phyloP scores from a whole-genome alignment of 441 rosid species.

The Lepidium campestre region DNA sequence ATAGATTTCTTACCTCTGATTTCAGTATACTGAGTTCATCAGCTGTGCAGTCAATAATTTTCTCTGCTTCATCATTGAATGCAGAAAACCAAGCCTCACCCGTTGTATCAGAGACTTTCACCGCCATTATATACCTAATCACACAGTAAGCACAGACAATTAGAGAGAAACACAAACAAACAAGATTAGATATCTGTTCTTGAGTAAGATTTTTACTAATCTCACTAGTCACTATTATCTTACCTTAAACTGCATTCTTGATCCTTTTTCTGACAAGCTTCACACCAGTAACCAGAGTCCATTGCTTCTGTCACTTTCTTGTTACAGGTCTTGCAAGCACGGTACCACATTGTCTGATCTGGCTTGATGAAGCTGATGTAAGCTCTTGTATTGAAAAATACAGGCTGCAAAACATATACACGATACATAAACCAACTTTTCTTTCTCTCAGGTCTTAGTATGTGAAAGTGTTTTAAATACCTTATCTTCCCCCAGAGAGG shows the following conservation, averaged over 20 bases:
- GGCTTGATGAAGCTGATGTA: conserved; percentile 76
- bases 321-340: conserved; percentile 91
- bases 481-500: conserved; percentile 73
- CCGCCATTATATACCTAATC: conserved; percentile 69
- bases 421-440: not conserved
- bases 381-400: conserved; percentile 61
- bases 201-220: not conserved
- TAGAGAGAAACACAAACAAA: not conserved
- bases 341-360: conserved; percentile 98
- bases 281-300: conserved; percentile 94
- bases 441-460: not conserved
- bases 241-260: conserved; percentile 75
- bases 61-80: conserved; percentile 80
- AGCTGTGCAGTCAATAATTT: conserved; percentile 75
- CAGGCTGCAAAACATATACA: conserved; percentile 53
- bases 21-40: conserved; percentile 71
- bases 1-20: conserved; percentile 45
- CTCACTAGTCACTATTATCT: not conserved
- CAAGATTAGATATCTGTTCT: not conserved
- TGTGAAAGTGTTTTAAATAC: conserved; percentile 30
- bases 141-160: not conserved
- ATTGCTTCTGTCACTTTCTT: conserved; percentile 88
- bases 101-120: conserved; percentile 63
- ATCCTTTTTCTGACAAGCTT: conserved; percentile 88
- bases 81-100: conserved; percentile 81